Conservation (phyloP, 73 alveolate genomes). For the Paramecium tetraurelia region DNA sequence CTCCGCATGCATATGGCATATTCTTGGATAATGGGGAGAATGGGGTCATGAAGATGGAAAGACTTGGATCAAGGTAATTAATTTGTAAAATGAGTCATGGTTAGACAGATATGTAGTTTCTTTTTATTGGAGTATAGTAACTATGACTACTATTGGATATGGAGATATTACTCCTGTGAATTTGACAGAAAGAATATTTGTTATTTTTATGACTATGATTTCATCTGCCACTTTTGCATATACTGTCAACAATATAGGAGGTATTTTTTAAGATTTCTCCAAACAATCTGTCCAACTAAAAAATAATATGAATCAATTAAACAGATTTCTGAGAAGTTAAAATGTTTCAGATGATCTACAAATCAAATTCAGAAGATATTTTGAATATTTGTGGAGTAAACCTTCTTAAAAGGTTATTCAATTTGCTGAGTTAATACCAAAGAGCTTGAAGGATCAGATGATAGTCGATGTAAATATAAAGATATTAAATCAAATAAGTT, state of each 20-base stretch:
- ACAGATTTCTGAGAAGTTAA: not conserved
- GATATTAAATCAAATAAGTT: not conserved
- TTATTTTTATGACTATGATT: constrained; percentile 50
- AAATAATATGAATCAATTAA: constrained; percentile 25
- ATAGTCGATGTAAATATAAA: constrained; percentile 25
- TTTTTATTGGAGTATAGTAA: constrained; percentile 60
- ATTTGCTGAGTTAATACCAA: constrained; percentile 28
- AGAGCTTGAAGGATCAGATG: not conserved
- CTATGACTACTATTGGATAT: constrained; percentile 61
- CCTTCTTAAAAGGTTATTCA: not conserved
- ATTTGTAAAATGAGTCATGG: not conserved
- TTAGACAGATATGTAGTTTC: constrained; percentile 36
- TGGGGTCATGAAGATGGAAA: not conserved
- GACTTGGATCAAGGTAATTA: not conserved
- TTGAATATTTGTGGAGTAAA: constrained; percentile 51
- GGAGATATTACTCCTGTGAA: constrained; percentile 66
- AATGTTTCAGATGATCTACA: constrained; percentile 1
- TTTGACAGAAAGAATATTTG: constrained; percentile 61
- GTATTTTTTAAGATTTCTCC: constrained; percentile 18
- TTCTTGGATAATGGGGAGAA: constrained; percentile 26
- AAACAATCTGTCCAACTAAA: not conserved
- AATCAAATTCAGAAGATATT: constrained; percentile 42
- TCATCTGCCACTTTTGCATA: constrained; percentile 53
- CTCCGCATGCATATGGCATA: constrained; percentile 21
- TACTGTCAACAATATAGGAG: constrained; percentile 47